A percentile compares a stretch with the other conserved stretches of the same genome.
Evolutionary conservation across 768 basidiomycete genomes (phyloP).

Genomic region (Russula earlei): DNA sequence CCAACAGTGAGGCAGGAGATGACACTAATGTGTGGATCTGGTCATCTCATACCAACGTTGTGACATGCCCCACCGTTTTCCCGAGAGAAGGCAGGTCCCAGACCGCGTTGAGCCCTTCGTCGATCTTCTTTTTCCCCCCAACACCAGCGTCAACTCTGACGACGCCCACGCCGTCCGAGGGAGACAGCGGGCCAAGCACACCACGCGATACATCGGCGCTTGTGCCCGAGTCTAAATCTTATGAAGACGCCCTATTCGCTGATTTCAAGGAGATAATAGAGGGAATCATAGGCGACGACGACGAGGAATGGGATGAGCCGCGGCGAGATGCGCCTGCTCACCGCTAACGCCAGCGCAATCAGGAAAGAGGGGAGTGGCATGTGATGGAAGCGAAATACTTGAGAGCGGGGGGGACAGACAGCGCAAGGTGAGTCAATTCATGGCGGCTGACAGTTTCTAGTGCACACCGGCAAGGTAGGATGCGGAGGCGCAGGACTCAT

Average conservation of each 20-base stretch:
- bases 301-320: too few species aligned
- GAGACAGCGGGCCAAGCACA: background rate
- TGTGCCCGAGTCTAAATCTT: constrained; percentile 1
- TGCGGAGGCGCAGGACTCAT: background rate
- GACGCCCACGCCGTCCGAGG: background rate
- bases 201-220: background rate
- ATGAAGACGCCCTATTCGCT: background rate
- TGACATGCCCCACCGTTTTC: background rate
- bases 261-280: constrained; percentile 5
- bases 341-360: too few species aligned
- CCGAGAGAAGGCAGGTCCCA: background rate
- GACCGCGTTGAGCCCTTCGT: background rate
- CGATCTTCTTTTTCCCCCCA: background rate
- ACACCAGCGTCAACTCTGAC: background rate
- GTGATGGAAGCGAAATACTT: too few species aligned
- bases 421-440: background rate
- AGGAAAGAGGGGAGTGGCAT: too few species aligned
- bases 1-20: background rate
- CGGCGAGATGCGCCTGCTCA: background rate
- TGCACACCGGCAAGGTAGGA: background rate
- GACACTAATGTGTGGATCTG: background rate
- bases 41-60: background rate
- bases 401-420: background rate
- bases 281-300: too few species aligned
- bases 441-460: background rate